Conservation (phyloP, 169 alveolate species). For the Cryptosporidium baileyi region DNA sequence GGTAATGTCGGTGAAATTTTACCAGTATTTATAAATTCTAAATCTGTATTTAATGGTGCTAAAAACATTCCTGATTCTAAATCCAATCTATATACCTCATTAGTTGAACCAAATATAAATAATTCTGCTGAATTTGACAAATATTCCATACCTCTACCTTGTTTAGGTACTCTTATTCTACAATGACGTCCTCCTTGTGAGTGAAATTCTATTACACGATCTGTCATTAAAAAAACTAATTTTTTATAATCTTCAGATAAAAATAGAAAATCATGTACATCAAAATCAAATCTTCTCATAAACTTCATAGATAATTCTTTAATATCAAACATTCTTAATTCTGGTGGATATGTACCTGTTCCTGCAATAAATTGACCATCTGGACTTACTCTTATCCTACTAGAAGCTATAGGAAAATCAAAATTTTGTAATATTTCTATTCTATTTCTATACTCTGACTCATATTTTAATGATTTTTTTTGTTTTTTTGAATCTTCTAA, state of each 20-base stretch:
- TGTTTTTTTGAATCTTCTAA: slow-evolving; percentile 85
- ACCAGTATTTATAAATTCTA: slow-evolving; percentile 70
- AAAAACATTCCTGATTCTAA: slow-evolving; percentile 88
- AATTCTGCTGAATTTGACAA: slow-evolving; percentile 82
- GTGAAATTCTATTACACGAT: slow-evolving; percentile 91
- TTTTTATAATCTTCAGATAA: slow-evolving; percentile 89
- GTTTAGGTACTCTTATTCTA: slow-evolving; percentile 89
- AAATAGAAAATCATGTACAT: slow-evolving; percentile 85
- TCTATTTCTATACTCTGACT: slow-evolving; percentile 81
- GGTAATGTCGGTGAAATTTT: slow-evolving; percentile 31
- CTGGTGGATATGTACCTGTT: slow-evolving; percentile 89
- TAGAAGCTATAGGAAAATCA: slow-evolving; percentile 84
- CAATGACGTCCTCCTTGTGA: slow-evolving; percentile 93
- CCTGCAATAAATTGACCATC: slow-evolving; percentile 87
- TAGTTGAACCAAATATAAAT: slow-evolving; percentile 84
- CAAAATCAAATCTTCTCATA: slow-evolving; percentile 90
- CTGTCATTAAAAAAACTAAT: slow-evolving; percentile 87
- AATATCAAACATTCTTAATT: slow-evolving; percentile 88
- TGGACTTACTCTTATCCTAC: slow-evolving; percentile 82
- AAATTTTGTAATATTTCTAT: slow-evolving; percentile 87
- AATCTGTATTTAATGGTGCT: slow-evolving; percentile 79
- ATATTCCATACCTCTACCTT: slow-evolving; percentile 87
- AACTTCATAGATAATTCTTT: slow-evolving; percentile 87
- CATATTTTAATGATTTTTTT: slow-evolving; percentile 81
- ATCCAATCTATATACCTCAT: slow-evolving; percentile 85